These are phyloP conservation scores for Didymosphaeria variabile DNA, from an alignment of 2,329 filamentous ascomycete species.

Conservation along the genomic window DNA sequence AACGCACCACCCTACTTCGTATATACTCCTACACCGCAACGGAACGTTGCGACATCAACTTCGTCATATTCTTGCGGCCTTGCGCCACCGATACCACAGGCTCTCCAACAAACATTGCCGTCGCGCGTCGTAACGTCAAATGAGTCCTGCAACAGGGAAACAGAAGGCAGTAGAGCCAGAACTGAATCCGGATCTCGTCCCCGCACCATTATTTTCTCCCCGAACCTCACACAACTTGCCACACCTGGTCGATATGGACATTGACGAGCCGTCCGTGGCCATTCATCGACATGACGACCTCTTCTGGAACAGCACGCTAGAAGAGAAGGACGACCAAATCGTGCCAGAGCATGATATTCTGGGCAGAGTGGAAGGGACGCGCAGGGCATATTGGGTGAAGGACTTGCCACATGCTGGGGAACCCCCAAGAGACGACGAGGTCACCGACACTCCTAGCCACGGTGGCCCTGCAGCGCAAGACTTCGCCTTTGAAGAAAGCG, in stretches of 20 bases:
- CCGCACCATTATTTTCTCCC: background rate
- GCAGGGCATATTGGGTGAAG: background rate
- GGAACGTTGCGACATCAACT: background rate
- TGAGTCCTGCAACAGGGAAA: background rate
- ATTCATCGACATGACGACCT: background rate
- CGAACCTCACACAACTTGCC: background rate
- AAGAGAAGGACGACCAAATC: background rate
- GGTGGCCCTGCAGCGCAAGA: background rate
- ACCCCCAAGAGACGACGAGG: background rate
- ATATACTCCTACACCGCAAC: background rate
- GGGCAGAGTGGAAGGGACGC: background rate
- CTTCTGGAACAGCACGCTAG: slow-evolving; percentile 16
- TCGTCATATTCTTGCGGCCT: background rate
- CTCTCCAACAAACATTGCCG: background rate
- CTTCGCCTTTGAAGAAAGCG: background rate
- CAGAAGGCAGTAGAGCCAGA: background rate
- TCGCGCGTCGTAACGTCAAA: background rate
- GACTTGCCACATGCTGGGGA: background rate
- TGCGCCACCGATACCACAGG: background rate
- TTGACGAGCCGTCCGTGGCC: background rate
- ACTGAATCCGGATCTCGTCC: background rate
- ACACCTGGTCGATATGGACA: slow-evolving; percentile 1
- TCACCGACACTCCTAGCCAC: background rate
- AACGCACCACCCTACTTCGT: background rate
- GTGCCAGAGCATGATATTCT: background rate